These are phyloP conservation scores for Globisporangium sylvaticum DNA, from an alignment of 352 stramenopile genomes.

Conservation along the genomic window DNA sequence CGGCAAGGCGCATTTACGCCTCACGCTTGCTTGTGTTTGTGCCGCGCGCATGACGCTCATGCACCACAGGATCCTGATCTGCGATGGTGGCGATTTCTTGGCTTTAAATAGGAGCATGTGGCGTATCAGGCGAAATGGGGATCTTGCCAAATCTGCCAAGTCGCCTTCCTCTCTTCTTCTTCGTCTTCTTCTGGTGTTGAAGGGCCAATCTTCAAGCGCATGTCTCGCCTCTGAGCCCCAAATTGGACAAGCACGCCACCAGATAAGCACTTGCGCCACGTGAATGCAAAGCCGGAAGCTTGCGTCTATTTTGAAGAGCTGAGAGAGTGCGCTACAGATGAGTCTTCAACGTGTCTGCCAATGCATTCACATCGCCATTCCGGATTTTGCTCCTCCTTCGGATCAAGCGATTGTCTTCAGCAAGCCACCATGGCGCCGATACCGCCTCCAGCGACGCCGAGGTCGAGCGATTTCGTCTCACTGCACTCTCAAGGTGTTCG, in stretches of 20 bases:
- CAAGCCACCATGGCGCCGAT: background rate
- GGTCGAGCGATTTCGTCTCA: background rate
- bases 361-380: background rate
- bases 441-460: background rate
- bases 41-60: background rate
- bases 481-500: slow-evolving; percentile 12
- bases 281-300: background rate
- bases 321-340: background rate
- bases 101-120: slow-evolving; percentile 6
- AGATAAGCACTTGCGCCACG: background rate
- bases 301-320: background rate
- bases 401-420: background rate
- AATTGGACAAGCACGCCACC: background rate
- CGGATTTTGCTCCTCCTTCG: background rate
- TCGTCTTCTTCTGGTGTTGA: slow-evolving; percentile 1
- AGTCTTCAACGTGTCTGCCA: background rate
- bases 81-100: background rate
- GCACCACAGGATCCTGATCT: background rate
- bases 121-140: background rate
- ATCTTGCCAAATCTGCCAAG: background rate
- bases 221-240: background rate
- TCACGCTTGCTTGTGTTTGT: background rate
- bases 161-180: background rate
- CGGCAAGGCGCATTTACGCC: background rate
- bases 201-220: background rate